These are phyloP conservation scores for Fusarium marasasianum DNA, from an alignment of 2,329 filamentous ascomycete genomes.

Conservation along the genomic window DNA sequence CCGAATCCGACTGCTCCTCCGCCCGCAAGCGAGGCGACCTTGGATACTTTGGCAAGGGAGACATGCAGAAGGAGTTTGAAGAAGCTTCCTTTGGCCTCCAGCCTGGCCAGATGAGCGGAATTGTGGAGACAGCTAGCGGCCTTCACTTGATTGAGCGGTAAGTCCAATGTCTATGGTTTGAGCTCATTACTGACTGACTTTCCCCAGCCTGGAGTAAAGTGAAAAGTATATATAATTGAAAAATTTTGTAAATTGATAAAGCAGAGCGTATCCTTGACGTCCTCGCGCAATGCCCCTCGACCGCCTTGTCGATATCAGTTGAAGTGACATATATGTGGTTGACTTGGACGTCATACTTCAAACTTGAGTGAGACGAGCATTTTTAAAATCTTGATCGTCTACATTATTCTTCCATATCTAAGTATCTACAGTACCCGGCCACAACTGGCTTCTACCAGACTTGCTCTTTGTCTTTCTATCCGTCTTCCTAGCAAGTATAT, in stretches of 20 bases:
- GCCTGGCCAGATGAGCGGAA: conserved; percentile 83
- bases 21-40: conserved; percentile 93
- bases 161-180: conserved; percentile 17
- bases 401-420: conserved; percentile 12
- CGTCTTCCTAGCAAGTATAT: conserved; percentile 14
- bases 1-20: conserved; percentile 95
- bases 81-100: conserved; percentile 92
- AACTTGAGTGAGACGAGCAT: neutral
- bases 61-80: conserved; percentile 99
- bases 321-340: conserved; percentile 8
- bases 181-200: conserved; percentile 4
- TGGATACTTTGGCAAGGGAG: conserved; percentile 91
- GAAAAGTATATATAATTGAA: conserved; percentile 27
- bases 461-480: conserved; percentile 17
- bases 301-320: neutral
- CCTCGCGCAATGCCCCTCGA: neutral
- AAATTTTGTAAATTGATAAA: conserved; percentile 29
- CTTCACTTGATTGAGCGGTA: conserved; percentile 96
- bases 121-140: conserved; percentile 93
- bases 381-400: conserved; percentile 1
- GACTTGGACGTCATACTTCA: neutral
- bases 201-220: conserved; percentile 25
- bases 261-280: conserved; percentile 18
- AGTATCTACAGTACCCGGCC: conserved; percentile 18
- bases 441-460: conserved; percentile 7